A percentile compares a stretch with the other conserved stretches of the same genome.
phyloP scores from a whole-genome alignment of 140 eudicot species.

The Bidens hawaiensis region DNA sequence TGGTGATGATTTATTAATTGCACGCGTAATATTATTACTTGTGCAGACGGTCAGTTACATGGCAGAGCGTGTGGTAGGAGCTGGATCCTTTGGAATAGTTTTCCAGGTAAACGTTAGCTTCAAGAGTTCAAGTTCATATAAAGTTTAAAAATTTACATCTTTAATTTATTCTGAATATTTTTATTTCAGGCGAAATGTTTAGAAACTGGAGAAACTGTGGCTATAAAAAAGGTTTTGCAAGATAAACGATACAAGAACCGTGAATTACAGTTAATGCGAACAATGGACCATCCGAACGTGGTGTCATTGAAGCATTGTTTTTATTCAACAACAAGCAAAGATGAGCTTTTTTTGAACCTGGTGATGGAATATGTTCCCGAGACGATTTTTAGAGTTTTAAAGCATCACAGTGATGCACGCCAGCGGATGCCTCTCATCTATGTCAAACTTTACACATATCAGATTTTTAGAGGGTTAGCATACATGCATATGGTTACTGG shows the following conservation, averaged over 20 bases:
- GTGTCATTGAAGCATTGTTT: slow-evolving; percentile 59
- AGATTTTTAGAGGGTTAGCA: slow-evolving; percentile 90
- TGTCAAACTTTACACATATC: slow-evolving; percentile 62
- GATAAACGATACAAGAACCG: slow-evolving; percentile 66
- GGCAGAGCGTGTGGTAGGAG: slow-evolving; percentile 48
- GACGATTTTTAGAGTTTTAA: slow-evolving; percentile 43
- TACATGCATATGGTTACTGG: slow-evolving; percentile 85
- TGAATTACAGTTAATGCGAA: slow-evolving; percentile 58
- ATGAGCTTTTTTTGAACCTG: slow-evolving; percentile 58
- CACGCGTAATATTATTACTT: not conserved
- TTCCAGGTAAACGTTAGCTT: no score
- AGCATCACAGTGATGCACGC: slow-evolving; percentile 46
- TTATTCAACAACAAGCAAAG: slow-evolving; percentile 53
- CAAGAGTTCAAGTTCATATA: no score
- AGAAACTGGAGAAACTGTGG: slow-evolving; percentile 68
- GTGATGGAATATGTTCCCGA: slow-evolving; percentile 73
- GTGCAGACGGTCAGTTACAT: slow-evolving; percentile 87
- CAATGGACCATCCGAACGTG: slow-evolving; percentile 64
- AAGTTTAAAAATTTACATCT: not conserved
- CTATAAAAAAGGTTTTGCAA: slow-evolving; percentile 67
- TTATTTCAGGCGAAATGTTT: slow-evolving; percentile 52
- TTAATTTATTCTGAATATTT: not conserved
- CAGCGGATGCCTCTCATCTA: slow-evolving; percentile 65
- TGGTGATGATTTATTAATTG: not conserved
- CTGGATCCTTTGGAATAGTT: slow-evolving; percentile 37